Percentiles rank a stretch among this genome's conserved stretches.
phyloP scores from a whole-genome alignment of 225 moss, liverwort and hornwort genomes.

The Bryum argenteum region DNA sequence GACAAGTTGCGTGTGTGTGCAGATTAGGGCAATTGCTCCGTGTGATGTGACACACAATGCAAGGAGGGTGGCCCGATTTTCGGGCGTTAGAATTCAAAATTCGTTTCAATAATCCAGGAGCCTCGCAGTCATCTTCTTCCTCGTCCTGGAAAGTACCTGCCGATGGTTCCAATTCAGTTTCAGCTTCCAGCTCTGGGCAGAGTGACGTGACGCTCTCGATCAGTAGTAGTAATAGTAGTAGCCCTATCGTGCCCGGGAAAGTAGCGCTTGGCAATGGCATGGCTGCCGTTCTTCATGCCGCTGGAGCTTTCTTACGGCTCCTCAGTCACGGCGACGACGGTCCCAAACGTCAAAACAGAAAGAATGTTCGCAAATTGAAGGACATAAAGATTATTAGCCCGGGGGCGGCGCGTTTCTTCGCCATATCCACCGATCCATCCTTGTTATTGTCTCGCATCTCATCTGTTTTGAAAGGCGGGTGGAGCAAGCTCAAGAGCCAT shows the following conservation, averaged over 20 bases:
- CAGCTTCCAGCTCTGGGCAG: slow-evolving; percentile 35
- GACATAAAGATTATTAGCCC: slow-evolving; percentile 20
- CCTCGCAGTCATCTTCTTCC: slow-evolving; percentile 29
- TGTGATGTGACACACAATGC: slow-evolving; percentile 45
- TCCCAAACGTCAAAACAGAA: slow-evolving; percentile 28
- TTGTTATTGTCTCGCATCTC: slow-evolving; percentile 42
- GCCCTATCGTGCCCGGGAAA: slow-evolving; percentile 39
- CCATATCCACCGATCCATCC: slow-evolving; percentile 34
- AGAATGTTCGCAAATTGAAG: slow-evolving; percentile 17
- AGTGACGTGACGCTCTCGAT: slow-evolving; percentile 28
- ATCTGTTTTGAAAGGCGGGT: slow-evolving; percentile 49
- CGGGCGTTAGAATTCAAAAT: slow-evolving; percentile 46
- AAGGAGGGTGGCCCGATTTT: slow-evolving; percentile 61
- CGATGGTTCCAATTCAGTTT: slow-evolving; percentile 33
- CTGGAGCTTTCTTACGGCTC: slow-evolving; percentile 55
- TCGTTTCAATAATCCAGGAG: slow-evolving; percentile 31
- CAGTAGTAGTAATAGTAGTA: slow-evolving; percentile 3
- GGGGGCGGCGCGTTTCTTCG: slow-evolving; percentile 25
- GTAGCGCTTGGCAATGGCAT: slow-evolving; percentile 53
- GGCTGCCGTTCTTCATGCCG: slow-evolving; percentile 49
- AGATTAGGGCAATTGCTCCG: slow-evolving; percentile 18
- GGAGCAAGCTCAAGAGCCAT: slow-evolving; percentile 51
- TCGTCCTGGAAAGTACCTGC: slow-evolving; percentile 41
- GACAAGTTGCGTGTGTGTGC: slow-evolving; percentile 15
- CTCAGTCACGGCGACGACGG: slow-evolving; percentile 38